Conservation (phyloP, 1,284 basidiomycete species). For the Microbotryum silenes-acaulis region DNA sequence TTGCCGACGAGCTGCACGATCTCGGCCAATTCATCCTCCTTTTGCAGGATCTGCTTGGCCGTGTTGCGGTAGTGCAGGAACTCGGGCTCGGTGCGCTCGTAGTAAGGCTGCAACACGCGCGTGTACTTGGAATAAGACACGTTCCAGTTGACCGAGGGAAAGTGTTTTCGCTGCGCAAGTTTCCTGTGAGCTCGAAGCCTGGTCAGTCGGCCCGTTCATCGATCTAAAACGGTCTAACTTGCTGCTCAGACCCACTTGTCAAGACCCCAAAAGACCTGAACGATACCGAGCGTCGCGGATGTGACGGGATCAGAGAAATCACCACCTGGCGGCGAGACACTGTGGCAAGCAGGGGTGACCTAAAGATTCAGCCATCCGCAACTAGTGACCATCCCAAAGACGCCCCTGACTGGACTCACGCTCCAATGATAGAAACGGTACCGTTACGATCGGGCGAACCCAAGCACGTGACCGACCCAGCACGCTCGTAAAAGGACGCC, state of each 20-base stretch:
- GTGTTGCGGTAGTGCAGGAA: slow-evolving; percentile 86
- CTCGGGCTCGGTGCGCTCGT: slow-evolving; percentile 81
- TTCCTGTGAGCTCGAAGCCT: slow-evolving; percentile 61
- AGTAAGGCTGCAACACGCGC: slow-evolving; percentile 87
- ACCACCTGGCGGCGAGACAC: slow-evolving; percentile 40
- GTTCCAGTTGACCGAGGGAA: slow-evolving; percentile 80
- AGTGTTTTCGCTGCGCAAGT: slow-evolving; percentile 74
- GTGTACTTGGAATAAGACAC: slow-evolving; percentile 98
- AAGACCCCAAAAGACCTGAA: slow-evolving; percentile 96
- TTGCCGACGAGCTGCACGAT: slow-evolving; percentile 99
- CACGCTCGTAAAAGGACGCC: slow-evolving; percentile 96
- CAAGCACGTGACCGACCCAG: slow-evolving; percentile 90
- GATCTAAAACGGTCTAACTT: neutral
- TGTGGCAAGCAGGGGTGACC: neutral
- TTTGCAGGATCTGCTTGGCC: slow-evolving; percentile 94
- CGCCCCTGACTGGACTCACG: slow-evolving; percentile 55
- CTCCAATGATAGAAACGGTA: slow-evolving; percentile 96
- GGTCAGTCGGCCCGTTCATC: neutral
- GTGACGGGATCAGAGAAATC: slow-evolving; percentile 99
- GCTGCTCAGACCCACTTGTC: slow-evolving; percentile 32
- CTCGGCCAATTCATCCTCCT: slow-evolving; percentile 96
- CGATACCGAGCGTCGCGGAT: slow-evolving; percentile 92
- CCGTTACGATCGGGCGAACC: slow-evolving; percentile 83
- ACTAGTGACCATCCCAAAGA: neutral
- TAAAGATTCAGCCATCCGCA: neutral